Evolutionary conservation across 2,329 filamentous ascomycete species (phyloP).

Genomic region (Dothideomycetes sp.): DNA sequence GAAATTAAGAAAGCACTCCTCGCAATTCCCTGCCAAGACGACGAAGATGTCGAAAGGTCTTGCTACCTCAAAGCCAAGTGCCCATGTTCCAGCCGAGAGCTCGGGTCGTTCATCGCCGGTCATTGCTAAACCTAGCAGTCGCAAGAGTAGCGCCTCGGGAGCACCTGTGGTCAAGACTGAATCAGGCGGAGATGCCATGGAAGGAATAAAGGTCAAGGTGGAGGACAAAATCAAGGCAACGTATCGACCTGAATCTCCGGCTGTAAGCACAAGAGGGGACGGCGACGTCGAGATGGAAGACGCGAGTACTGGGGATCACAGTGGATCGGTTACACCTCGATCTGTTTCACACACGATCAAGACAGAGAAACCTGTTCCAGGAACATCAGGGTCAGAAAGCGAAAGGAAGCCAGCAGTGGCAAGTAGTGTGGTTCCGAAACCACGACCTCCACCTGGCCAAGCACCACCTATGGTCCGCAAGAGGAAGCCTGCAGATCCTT

Average conservation of each 20-base stretch:
- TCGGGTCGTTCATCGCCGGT: neutral
- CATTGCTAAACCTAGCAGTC: too few species aligned
- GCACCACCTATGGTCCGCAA: conserved; percentile 9
- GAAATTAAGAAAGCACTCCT: conserved; percentile 44
- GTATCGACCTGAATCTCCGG: neutral
- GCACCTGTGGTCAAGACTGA: conserved; percentile 5
- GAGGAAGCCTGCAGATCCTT: conserved; percentile 17
- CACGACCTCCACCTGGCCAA: neutral
- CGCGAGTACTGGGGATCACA: too few species aligned
- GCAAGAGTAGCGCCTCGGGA: too few species aligned
- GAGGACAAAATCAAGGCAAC: conserved; percentile 19
- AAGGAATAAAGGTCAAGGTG: conserved; percentile 6
- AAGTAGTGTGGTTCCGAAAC: neutral
- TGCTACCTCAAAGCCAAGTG: too few species aligned
- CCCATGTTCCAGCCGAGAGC: neutral
- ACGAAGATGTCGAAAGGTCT: too few species aligned
- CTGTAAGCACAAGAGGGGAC: neutral
- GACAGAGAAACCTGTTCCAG: too few species aligned
- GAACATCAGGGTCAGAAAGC: neutral
- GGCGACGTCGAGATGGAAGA: conserved; percentile 23
- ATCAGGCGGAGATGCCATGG: conserved; percentile 5
- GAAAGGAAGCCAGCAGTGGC: neutral
- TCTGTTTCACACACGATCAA: too few species aligned
- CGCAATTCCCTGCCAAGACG: conserved; percentile 22
- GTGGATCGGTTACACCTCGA: too few species aligned